A percentile compares a stretch with the other conserved stretches of the same genome.
phyloP scores from a whole-genome alignment of 306 rosid species.

The Sindora glabra region DNA sequence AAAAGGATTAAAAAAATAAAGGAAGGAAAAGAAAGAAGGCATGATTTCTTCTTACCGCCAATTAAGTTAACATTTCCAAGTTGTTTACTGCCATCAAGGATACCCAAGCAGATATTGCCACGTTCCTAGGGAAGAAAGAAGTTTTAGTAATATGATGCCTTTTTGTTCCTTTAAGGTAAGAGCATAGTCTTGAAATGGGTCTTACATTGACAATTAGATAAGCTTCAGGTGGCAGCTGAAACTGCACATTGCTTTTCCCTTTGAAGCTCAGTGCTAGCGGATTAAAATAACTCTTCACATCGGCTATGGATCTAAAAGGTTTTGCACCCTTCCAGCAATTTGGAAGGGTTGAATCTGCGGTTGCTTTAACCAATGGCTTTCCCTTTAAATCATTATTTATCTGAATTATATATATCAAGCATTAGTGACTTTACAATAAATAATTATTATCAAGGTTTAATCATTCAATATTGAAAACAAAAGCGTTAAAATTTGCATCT shows the following conservation, averaged over 20 bases:
- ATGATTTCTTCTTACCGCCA: constrained; percentile 46
- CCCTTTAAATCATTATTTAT: constrained; percentile 42
- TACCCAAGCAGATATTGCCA: constrained; percentile 74
- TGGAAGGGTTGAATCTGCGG: constrained; percentile 42
- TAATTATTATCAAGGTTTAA: no score
- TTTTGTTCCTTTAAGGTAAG: neutral
- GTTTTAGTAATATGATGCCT: neutral
- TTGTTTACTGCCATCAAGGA: constrained; percentile 50
- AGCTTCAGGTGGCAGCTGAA: constrained; percentile 44
- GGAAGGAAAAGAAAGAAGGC: neutral
- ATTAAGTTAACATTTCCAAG: constrained; percentile 45
- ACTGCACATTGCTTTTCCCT: constrained; percentile 24
- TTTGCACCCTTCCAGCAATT: constrained; percentile 75
- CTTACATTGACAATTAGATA: constrained; percentile 67
- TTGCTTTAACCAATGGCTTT: constrained; percentile 35
- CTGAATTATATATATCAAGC: constrained; percentile 29
- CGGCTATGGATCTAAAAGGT: constrained; percentile 43
- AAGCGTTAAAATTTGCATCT: no score
- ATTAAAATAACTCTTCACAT: constrained; percentile 41
- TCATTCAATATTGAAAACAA: no score
- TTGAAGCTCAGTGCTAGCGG: constrained; percentile 45
- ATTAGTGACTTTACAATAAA: constrained; percentile 2
- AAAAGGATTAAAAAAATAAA: neutral
- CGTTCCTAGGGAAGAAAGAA: constrained; percentile 28
- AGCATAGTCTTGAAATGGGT: neutral